Percentiles rank a stretch among this genome's conserved stretches.
These are phyloP conservation scores for Populus simonii DNA, from an alignment of 345 rosid species.

Conservation along the genomic window DNA sequence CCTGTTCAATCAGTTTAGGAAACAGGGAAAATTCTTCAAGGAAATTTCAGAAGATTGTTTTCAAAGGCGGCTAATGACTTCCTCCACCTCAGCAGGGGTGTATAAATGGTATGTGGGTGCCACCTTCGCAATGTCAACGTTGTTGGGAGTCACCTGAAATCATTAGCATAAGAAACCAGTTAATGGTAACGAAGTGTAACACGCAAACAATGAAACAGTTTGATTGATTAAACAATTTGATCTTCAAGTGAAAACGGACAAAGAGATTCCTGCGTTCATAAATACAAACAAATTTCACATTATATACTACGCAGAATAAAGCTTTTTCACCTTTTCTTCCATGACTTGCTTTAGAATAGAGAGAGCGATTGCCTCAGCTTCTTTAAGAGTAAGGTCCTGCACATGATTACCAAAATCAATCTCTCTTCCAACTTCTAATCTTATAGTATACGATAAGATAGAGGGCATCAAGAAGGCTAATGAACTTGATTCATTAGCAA, in stretches of 20 bases:
- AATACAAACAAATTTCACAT: background rate
- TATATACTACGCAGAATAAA: background rate
- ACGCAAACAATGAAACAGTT: background rate
- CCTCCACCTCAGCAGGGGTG: constrained; percentile 89
- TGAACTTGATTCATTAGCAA: background rate
- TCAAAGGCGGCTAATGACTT: constrained; percentile 78
- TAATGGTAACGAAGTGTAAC: no score
- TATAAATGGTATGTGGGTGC: constrained; percentile 84
- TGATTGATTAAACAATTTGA: background rate
- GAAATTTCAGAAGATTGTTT: background rate
- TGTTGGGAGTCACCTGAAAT: constrained; percentile 84
- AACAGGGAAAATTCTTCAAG: background rate
- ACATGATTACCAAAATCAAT: background rate
- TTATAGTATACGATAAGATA: background rate
- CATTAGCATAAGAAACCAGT: background rate
- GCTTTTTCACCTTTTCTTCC: constrained; percentile 78
- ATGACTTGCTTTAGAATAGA: constrained; percentile 95
- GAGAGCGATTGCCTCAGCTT: constrained; percentile 86
- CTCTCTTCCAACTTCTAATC: background rate
- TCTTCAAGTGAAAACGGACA: background rate
- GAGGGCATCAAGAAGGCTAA: background rate
- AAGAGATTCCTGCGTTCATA: background rate
- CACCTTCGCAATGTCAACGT: constrained; percentile 90
- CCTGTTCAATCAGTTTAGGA: background rate
- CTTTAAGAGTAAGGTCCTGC: constrained; percentile 77